Conservation (phyloP, 2,329 filamentous ascomycete species). For the Colletotrichum orbiculare region DNA sequence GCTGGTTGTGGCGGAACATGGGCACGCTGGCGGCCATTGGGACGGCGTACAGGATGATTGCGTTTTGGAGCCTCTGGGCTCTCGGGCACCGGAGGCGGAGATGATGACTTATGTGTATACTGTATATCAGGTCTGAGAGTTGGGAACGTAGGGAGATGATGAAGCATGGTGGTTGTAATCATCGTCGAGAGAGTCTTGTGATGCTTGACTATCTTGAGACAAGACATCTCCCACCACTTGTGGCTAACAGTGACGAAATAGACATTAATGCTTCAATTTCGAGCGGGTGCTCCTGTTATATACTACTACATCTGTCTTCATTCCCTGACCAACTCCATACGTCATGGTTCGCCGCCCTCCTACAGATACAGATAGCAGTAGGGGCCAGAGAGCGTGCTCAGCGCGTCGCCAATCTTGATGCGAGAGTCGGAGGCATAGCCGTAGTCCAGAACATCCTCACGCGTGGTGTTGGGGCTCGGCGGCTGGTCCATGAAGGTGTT, state of each 20-base stretch:
- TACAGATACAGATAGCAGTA: constrained; percentile 43
- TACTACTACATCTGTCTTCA: too few species aligned
- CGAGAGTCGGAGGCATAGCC: constrained; percentile 33
- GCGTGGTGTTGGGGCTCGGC: constrained; percentile 24
- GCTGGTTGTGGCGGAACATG: constrained; percentile 54
- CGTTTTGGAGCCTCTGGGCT: constrained; percentile 52
- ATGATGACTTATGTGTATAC: too few species aligned
- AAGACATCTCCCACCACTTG: too few species aligned
- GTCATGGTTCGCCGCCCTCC: background rate
- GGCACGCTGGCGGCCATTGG: constrained; percentile 52
- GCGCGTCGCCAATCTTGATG: constrained; percentile 41
- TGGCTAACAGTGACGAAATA: too few species aligned
- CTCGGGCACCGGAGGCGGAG: constrained; percentile 40
- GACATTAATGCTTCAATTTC: too few species aligned
- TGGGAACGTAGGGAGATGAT: too few species aligned
- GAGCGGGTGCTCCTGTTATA: too few species aligned
- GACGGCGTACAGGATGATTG: constrained; percentile 56
- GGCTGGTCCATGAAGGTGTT: constrained; percentile 25
- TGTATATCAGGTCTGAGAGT: too few species aligned
- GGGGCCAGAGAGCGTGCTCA: constrained; percentile 43
- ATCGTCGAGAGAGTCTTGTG: too few species aligned
- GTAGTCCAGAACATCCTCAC: constrained; percentile 35
- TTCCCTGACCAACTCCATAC: too few species aligned
- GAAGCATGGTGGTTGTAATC: too few species aligned
- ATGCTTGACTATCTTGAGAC: too few species aligned